Percentiles rank a stretch among this genome's conserved stretches.
Evolutionary conservation across 73 alveolate species (phyloP).

Genomic region (Uronychia setigera): DNA sequence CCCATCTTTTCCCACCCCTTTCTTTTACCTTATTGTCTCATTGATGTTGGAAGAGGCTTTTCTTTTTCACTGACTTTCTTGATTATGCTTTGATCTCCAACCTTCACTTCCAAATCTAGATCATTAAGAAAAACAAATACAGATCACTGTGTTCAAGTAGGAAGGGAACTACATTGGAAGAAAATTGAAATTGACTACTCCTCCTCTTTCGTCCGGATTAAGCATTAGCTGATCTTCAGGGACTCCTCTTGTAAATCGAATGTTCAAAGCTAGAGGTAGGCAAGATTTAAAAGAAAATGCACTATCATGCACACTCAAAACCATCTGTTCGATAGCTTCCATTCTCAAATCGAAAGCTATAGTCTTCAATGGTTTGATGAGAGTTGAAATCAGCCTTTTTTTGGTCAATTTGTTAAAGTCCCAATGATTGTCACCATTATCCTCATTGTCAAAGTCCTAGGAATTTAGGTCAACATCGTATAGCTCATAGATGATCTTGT

Average conservation of each 20-base stretch:
- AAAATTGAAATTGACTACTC: background rate
- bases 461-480: background rate
- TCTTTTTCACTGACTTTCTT: background rate
- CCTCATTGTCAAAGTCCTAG: background rate
- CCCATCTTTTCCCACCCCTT: slow-evolving; percentile 4
- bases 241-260: background rate
- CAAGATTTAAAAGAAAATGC: background rate
- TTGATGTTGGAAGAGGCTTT: background rate
- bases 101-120: background rate
- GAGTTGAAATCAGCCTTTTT: background rate
- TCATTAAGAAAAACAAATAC: background rate
- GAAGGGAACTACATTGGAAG: background rate
- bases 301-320: background rate
- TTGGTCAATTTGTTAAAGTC: background rate
- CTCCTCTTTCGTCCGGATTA: background rate
- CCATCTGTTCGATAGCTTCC: background rate
- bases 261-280: background rate
- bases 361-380: background rate
- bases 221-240: background rate
- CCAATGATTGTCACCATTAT: background rate
- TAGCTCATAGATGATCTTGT: background rate
- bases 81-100: background rate
- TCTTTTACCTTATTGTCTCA: background rate
- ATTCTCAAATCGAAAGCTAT: background rate
- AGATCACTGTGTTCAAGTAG: background rate